Base-by-base conservation (phyloP, 192 early-diverging fungal species). In the Rhizoclosmatium sp. region DNA sequence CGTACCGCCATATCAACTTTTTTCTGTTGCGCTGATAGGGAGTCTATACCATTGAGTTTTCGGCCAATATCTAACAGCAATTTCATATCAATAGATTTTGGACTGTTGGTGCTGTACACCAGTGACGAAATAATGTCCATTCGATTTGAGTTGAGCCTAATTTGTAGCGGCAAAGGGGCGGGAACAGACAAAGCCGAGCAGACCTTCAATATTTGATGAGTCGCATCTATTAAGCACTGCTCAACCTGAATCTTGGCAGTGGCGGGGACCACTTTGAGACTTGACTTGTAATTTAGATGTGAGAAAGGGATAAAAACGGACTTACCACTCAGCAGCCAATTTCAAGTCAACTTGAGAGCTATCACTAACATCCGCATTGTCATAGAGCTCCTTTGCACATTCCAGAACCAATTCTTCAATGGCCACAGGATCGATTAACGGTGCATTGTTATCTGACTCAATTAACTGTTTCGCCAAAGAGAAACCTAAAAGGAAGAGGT, bases 211-310 rank as follows among this genome's bases (percentile, higher is more conserved):
- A 93, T 82, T 40, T 84, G 84, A 81, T 92, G 87, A 1, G 92
- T 92, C 4, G 92, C 93, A 65, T 94, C 90, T 23, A 94, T 92
- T 23, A 93, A 81, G 64, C 91, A 86, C 59, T 91, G 77, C 79
- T 93, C 92, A 9, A 68, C 70, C 47, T 87, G 81, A 40, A 91
- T 87, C 2, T 69, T 74, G 9, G 87, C 83, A 9, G 92, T 87
- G 42, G 83, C 71, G 56, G 92, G 90, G 1, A 93, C 65, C 2
- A 93, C 85, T 47, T 90, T 80, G 4, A 94, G 78, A 74, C 92
- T 93, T 75, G 42, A 59, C 9, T 10, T 39, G 12, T 3, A 40
- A 14, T 58, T 72, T 21, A 46, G 51, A 12, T 54, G 51, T 16
- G 51, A 12, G 5, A 68, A 68, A 71, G 51, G 42, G 4, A 71